Base-by-base conservation (phyloP, 805 yeast genomes). In the Yarrowia sp. region DNA sequence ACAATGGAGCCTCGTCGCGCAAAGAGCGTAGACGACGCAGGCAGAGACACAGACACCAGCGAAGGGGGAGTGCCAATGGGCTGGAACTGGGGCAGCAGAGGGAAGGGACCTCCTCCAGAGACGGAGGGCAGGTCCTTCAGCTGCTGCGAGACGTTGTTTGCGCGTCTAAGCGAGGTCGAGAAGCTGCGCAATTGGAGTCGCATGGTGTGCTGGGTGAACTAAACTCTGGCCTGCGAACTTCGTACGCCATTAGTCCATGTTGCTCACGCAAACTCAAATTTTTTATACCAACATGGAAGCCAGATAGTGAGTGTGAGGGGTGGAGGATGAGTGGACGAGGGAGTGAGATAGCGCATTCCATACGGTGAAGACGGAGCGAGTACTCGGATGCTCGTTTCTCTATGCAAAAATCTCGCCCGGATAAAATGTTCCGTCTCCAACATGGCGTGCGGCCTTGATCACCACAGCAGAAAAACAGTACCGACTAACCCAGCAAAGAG, bases 31-130 rank as follows among this genome's bases (percentile, higher is more conserved):
- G 79, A 70, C 4, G 77, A 71, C 8, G 79, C 76, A 3, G 83
- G 83, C 42, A 80, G 63, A 14, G 75, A 70, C 14, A 80, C 74
- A 51, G 74, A 74, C 46, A 80, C 70, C 60, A 80, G 63, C 31
- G 77, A 69, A n/a, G 75, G 71, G 3, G 80, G 77, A 24, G 68
- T 65, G 5, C 83, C 83, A 13, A 80, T 62, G 4, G 78, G 77
- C 32, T 70, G 68, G 68, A 80, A 78, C 51, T 69, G 65, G 3
- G 83, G 82, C 38, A 65, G 64, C 60, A 74, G 78, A 9, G 74
- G 70, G 62, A 77, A 77, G 24, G 80, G 80, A 1, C 81, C 80
- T 19, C 66, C 67, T 1, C 80, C 80, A 0, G 79, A 74, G 10
- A 72, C 74, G 13, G 65, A 65, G 13, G 78, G 75, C 2, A 68